These are phyloP conservation scores for Lactarius hatsudake DNA, from an alignment of 768 basidiomycete species.

Conservation along the genomic window DNA sequence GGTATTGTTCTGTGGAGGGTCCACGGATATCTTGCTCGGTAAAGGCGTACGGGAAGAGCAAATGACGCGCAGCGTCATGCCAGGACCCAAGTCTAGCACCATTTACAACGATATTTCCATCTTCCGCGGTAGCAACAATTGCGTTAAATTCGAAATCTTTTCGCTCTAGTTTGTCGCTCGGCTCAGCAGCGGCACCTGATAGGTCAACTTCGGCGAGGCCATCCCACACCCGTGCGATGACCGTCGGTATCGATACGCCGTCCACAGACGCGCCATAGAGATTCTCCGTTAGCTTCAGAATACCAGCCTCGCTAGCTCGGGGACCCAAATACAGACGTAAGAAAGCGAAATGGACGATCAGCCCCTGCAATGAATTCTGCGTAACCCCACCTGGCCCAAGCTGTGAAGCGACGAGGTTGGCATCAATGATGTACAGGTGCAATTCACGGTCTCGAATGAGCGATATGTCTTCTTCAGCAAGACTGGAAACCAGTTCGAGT, in stretches of 20 bases:
- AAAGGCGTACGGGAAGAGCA: conserved; percentile 85
- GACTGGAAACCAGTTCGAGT: conserved; percentile 68
- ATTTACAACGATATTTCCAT: conserved; percentile 56
- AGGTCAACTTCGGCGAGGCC: conserved; percentile 53
- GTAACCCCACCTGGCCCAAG: conserved; percentile 37
- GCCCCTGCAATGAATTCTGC: conserved; percentile 47
- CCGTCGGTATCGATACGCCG: conserved; percentile 48
- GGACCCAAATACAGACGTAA: conserved; percentile 77
- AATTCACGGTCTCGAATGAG: conserved; percentile 52
- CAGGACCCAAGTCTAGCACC: conserved; percentile 63
- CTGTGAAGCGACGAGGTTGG: conserved; percentile 48
- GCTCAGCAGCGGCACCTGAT: conserved; percentile 30
- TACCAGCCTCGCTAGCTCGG: conserved; percentile 50
- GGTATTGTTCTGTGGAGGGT: conserved; percentile 42
- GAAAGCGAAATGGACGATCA: conserved; percentile 76
- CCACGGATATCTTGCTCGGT: conserved; percentile 43
- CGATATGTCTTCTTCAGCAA: conserved; percentile 49
- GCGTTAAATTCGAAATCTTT: conserved; percentile 72
- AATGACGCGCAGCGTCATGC: conserved; percentile 85
- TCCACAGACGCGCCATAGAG: conserved; percentile 46
- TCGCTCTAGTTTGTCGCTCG: conserved; percentile 33
- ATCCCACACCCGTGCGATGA: conserved; percentile 63
- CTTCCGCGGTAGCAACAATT: conserved; percentile 60
- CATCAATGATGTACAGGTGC: conserved; percentile 58
- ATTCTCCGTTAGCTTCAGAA: conserved; percentile 50